Evolutionary conservation across 2,329 filamentous ascomycete genomes (phyloP), one percentile per base, ranked within the genome.

Genomic region (Dactylellina parvicollis): DNA sequence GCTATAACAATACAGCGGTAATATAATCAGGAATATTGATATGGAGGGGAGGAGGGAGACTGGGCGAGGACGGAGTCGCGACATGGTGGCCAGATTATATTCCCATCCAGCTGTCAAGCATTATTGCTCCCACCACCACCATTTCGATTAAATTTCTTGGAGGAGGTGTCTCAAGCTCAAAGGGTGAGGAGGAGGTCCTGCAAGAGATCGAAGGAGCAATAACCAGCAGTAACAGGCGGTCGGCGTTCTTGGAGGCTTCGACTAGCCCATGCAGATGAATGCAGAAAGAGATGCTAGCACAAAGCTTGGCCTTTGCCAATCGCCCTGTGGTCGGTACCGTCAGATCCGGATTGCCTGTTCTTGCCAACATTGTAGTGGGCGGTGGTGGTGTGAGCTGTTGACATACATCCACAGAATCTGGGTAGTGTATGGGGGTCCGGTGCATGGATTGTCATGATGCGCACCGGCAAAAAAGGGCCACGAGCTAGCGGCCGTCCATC

Each of bases 51-150:
- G 36, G 38, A 52, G 34, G 65, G 56, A 61, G 52, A 49, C 20
- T 18, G 30, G 46, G 49, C 24, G 36, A 30, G 46, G 50, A 56
- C 22, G 42, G 66, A 42, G 59, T 56, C 56, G 49, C 57, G 66
- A 62, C 56, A 64, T 64, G 67, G 67, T 72, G 67, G 67, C 67
- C 67, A 72, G 59, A 64, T 71, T 71, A 71, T 71, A 71, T 62
- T 54, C 42, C 55, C 38, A 44, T 32, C 38, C 14, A 22, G 34
- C 52, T 56, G 28, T 26, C 16, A 34, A n/a, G 22, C n/a, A 36
- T 30, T 30, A 44, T 47, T n/a, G 28, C 26, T 32, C 40, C 34
- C 26, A 47, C 62, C 54, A 52, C 49, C 60, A 42, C 59, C 26
- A 56, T 38, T 32, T 56, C 42, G 57, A 44, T 40, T 28, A 30